phyloP scores from a whole-genome alignment of 106 monocot genomes.

The Platanthera zijinensis region DNA sequence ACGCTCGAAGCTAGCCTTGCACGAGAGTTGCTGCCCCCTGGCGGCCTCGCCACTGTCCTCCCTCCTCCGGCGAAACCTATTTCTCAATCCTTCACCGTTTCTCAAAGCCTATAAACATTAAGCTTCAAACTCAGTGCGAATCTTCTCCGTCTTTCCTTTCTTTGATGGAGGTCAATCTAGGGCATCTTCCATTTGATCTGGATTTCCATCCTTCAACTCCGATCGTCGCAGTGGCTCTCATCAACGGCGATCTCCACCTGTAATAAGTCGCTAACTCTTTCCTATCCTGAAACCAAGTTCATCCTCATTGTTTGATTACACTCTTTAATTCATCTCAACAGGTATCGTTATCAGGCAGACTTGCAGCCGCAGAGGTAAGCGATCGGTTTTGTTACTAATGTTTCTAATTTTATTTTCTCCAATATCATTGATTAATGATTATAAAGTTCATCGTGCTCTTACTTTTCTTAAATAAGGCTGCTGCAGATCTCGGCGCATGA shows the following conservation, averaged over 20 bases:
- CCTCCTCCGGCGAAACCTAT: too few relatives aligned
- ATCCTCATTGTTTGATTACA: not conserved
- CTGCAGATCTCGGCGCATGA: slow-evolving; percentile 38
- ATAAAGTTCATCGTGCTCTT: not conserved
- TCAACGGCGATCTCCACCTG: slow-evolving; percentile 75
- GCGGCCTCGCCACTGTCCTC: too few relatives aligned
- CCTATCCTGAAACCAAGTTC: not conserved
- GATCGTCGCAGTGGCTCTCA: slow-evolving; percentile 64
- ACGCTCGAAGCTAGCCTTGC: too few relatives aligned
- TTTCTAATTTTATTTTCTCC: not conserved
- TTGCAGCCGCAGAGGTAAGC: slow-evolving; percentile 54
- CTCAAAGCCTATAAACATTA: not conserved
- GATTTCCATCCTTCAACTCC: slow-evolving; percentile 75
- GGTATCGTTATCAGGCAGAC: slow-evolving; percentile 60
- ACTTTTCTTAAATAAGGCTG: slow-evolving; percentile 22
- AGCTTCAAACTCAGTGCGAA: not conserved
- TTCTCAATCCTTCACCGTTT: too few relatives aligned
- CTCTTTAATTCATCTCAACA: slow-evolving; percentile 9
- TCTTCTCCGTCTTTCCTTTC: not conserved
- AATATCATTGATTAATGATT: not conserved
- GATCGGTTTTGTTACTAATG: not conserved
- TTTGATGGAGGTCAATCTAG: slow-evolving; percentile 69
- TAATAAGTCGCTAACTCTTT: slow-evolving; percentile 19
- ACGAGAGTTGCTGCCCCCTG: too few relatives aligned
- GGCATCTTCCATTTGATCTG: slow-evolving; percentile 59